phyloP scores from a whole-genome alignment of 441 rosid genomes.

The Sinapis alba region DNA sequence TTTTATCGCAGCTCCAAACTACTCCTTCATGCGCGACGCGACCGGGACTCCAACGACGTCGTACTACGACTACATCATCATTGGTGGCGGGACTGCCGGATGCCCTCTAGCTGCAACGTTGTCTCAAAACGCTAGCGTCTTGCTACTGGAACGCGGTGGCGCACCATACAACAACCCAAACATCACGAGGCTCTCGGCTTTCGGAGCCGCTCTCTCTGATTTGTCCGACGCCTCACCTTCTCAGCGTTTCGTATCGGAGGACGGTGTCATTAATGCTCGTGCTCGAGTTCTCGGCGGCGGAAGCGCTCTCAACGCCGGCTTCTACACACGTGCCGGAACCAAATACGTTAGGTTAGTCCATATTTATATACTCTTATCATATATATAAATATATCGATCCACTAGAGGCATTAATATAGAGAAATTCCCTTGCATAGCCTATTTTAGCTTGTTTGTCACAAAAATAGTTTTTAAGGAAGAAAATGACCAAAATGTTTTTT shows the following conservation, averaged over 20 bases:
- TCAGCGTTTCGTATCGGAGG: conserved; percentile 81
- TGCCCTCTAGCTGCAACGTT: conserved; percentile 90
- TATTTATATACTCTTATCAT: not conserved
- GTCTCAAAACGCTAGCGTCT: conserved; percentile 64
- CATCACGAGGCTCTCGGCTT: conserved; percentile 53
- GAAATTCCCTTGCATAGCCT: too few relatives aligned
- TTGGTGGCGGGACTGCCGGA: conserved; percentile 94
- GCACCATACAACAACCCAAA: conserved; percentile 78
- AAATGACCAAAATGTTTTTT: too few relatives aligned
- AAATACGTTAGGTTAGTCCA: conserved; percentile 56
- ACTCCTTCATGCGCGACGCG: conserved; percentile 54
- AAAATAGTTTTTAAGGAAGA: too few relatives aligned
- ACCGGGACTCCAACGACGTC: conserved; percentile 41
- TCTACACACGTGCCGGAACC: conserved; percentile 67
- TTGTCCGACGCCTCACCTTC: conserved; percentile 68
- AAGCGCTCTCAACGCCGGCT: conserved; percentile 79
- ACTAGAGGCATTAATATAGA: too few relatives aligned
- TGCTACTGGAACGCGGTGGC: conserved; percentile 84
- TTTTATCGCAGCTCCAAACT: conserved; percentile 48
- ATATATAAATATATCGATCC: too few relatives aligned
- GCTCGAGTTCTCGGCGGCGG: conserved; percentile 84
- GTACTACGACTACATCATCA: conserved; percentile 61
- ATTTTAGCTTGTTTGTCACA: too few relatives aligned
- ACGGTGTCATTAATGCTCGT: conserved; percentile 84
- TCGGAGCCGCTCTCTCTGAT: conserved; percentile 68